Evolutionary conservation across 2,329 filamentous ascomycete species (phyloP), one percentile per base, ranked within the genome.

Genomic region (Coniochaeta hoffmannii): DNA sequence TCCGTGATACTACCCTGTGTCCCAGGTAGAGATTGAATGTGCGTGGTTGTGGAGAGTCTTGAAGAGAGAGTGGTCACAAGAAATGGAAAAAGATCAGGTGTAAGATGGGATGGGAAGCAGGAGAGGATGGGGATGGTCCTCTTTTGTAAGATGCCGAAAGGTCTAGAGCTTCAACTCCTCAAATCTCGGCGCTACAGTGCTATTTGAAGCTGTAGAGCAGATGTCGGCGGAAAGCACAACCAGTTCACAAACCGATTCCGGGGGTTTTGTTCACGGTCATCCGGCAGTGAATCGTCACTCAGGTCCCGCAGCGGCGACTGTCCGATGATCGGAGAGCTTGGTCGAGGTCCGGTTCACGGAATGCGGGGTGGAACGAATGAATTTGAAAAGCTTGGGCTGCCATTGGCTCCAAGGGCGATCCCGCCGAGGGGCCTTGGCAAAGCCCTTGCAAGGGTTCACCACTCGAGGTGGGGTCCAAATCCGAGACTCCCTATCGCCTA

Each of bases 311-410:
- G 51, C 26, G 38, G 38, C 41, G 36, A n/a, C 24, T 17, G 52
- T 63, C 67, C 68, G 68, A 70, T 67, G 22, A 62, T 69, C 67
- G 68, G 68, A 69, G 64, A 32, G 32, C 35, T 31, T 52, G 57
- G 55, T 41, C 51, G 38, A 55, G 58, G 62, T 68, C 67, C 68
- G 65, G 66, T 67, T 61, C 59, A 57, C 66, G 68, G 68, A 69
- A 69, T 69, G 68, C 68, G 68, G 68, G 67, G 68, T 63, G 63
- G 62, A 61, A 60, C n/a, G n/a, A 60, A 59, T 59, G 60, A 56
- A 69, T 69, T 70, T 65, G 62, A 59, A 69, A 69, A 65, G 59
- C 24, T 34, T 32, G 35, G 36, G 38, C 49, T 36, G 30, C 57
- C 59, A 70, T 70, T 70, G 66, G 68, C 56, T 26, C 15, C 7